Conservation (phyloP, 768 basidiomycete species). For the Pisolithus marmoratus region DNA sequence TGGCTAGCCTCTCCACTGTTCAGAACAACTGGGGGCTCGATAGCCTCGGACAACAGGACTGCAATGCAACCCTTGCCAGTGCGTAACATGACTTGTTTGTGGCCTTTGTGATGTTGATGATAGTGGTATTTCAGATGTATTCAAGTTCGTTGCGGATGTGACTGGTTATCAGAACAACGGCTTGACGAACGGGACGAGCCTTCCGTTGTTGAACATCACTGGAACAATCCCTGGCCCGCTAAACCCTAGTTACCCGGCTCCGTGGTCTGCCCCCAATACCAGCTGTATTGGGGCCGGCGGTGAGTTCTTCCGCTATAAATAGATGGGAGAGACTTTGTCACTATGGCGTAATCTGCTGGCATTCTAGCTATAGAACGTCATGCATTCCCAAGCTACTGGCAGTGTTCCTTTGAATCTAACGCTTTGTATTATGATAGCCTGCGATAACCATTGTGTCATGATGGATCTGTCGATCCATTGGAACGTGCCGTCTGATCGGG, state of each 20-base stretch:
- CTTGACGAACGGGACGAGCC: slow-evolving; percentile 15
- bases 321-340: no score
- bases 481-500: no score
- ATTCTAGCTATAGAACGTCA: no score
- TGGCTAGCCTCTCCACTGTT: slow-evolving; percentile 40
- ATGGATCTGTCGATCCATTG: no score
- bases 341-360: no score
- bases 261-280: slow-evolving; percentile 40
- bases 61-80: slow-evolving; percentile 36
- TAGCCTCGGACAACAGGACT: slow-evolving; percentile 54
- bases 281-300: slow-evolving; percentile 37
- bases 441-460: no score
- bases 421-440: no score
- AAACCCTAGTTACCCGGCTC: slow-evolving; percentile 35
- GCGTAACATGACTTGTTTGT: background rate
- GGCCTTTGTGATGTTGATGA: background rate
- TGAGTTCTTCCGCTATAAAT: slow-evolving; percentile 5
- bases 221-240: slow-evolving; percentile 39
- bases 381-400: no score
- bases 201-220: slow-evolving; percentile 37
- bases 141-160: slow-evolving; percentile 41
- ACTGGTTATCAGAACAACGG: slow-evolving; percentile 40
- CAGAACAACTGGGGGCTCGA: slow-evolving; percentile 58
- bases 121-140: slow-evolving; percentile 39
- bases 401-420: no score